Base-by-base conservation (phyloP, 139 green algal species). In the Chlorella sp. region DNA sequence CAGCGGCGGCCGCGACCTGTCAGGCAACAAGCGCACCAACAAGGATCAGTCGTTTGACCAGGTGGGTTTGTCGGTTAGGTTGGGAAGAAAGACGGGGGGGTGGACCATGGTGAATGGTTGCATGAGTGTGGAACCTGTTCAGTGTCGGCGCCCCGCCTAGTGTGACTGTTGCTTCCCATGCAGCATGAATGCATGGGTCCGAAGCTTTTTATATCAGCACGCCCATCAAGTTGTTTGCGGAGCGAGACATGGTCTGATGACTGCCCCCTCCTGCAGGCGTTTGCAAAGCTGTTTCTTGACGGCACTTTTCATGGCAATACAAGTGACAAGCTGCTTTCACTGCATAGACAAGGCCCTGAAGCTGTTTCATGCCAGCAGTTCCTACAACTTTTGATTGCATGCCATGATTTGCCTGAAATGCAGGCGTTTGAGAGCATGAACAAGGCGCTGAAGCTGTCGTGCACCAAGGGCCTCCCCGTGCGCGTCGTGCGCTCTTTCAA, bases 21-120 rank as follows among this genome's bases (percentile, higher is more conserved):
- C 90, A 3, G 97, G 97, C 92, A 99, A 99, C 95, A 99, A 99
- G 94, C 95, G 97, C 86, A 98, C 96, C 76, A 98, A 95, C 94
- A 99, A 98, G 92, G 94, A 96, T 39, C 83, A 98, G 71, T 96
- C 92, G 15, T 96, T 95, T 78, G 96, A 98, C 91, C 97, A 99
- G 93, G 85, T 83, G 85, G 42, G 84, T 37, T 4, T 5, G 21
- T 16, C 12, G 15, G 64, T 15, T 53, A 12, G 18, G 85, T 40
- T 48, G 36, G 48, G 30, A 24, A 57, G 48, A 9, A 5, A 57
- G 48, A 57, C 48, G 48, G 48, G 48, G 48, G 22, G 79, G 40
- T 83, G 18, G 34, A 34, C 68, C 28, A 18, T 68, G 26, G 26
- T 60, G 26, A 26, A 34, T 34, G 68, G 68, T 32, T 36, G 68